Evolutionary conservation across 768 basidiomycete genomes (phyloP), one percentile per base, ranked within the genome.

Genomic region (Leucocoprinus sp.): DNA sequence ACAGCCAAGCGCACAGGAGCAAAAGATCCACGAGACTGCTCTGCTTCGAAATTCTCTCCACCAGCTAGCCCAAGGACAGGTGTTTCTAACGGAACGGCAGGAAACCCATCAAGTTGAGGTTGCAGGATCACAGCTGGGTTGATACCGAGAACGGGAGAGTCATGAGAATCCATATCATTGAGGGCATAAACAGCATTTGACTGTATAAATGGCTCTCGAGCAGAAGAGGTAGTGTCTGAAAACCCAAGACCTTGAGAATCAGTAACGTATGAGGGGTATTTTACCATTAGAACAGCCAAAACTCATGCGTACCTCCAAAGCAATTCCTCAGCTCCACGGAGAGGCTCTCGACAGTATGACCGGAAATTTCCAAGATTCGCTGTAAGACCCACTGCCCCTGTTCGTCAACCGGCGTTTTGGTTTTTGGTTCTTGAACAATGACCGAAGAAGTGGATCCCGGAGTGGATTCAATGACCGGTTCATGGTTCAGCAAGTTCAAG

Each of bases 71-170:
- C 38, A 9, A 40, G 14, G n/a, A 24, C 22, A 33, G 31, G 22
- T 11, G 38, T 33, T 6, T 26, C 45, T 2, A 17, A 2, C 2
- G 37, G 31, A 19, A 14, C 21, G n/a, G 37, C 22, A 17, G 37
- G 38, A 9, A 26, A 15, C 29, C 12, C 21, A 24, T 24, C 31
- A 26, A 18, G 17, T 15, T 15, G 22, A 9, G 19, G 48, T 40
- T 46, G 56, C 47, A 62, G 53, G 27, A 63, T 60, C 27, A 63
- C 60, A 9, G 60, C 57, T 9, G 64, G 65, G 38, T 67, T 61
- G 6, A 67, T 52, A 9, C 62, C 59, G 18, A 52, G 24, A 21
- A 52, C 50, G 50, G 27, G 55, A 42, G 27, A 47, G 11, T 47
- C 45, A 31, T 22, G 28, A 26, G 24, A 29, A 17, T 27, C 5